These are phyloP conservation scores for Wallacemonas collosoma DNA, from an alignment of 208 protist genomes.

Conservation along the genomic window DNA sequence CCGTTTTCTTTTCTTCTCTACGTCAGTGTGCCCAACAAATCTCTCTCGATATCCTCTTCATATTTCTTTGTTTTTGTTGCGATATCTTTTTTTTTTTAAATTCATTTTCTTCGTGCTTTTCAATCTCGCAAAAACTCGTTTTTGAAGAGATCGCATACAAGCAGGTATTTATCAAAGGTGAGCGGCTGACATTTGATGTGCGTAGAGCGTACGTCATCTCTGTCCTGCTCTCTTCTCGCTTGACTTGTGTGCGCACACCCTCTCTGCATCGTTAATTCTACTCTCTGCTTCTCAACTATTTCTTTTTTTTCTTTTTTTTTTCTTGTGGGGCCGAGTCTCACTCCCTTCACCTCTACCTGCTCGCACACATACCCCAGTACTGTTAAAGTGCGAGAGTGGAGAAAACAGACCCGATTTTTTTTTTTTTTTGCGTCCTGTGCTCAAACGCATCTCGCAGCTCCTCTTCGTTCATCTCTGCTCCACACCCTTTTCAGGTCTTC, in stretches of 20 bases:
- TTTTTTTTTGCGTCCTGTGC: no score
- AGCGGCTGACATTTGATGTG: no score
- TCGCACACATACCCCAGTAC: no score
- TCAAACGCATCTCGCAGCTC: no score
- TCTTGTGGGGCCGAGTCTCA: background rate
- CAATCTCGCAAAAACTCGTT: background rate
- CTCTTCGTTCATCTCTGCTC: no score
- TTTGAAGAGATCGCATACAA: no score
- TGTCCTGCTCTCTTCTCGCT: slow-evolving; percentile 6
- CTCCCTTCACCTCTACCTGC: no score
- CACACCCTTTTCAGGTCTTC: no score
- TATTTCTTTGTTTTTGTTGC: slow-evolving; percentile 13
- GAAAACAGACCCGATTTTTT: no score
- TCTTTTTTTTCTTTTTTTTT: slow-evolving; percentile 17
- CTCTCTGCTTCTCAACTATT: slow-evolving; percentile 7
- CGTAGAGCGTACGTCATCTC: background rate
- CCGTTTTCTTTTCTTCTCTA: background rate
- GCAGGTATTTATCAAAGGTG: no score
- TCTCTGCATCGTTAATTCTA: slow-evolving; percentile 3
- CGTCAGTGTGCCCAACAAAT: background rate
- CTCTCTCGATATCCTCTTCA: slow-evolving; percentile 5
- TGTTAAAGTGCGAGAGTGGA: no score
- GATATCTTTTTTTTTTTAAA: slow-evolving; percentile 1
- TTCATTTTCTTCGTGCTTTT: slow-evolving; percentile 15
- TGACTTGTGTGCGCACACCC: background rate